Evolutionary conservation across 805 yeast species (phyloP), one percentile per base, ranked within the genome.

Genomic region (Dipodascopsis uninucleata): DNA sequence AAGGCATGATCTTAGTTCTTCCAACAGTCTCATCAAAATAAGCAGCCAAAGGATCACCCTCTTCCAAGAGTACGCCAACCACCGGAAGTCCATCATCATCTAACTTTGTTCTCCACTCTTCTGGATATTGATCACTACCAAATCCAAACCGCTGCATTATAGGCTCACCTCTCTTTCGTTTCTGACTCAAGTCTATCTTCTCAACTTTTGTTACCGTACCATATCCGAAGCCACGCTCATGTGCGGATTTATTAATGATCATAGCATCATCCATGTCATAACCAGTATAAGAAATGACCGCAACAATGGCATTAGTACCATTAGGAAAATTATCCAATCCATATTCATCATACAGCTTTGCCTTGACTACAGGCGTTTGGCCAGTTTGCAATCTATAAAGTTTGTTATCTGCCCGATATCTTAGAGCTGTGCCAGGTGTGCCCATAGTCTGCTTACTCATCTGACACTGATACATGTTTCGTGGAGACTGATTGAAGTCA

Each of bases 381-480:
- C 98, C 98, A 34, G 85, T 75, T 69, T 93, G 98, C 57, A 93
- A 71, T 59, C 90, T 81, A 69, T 93, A 93, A 49, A 93, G 71
- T 66, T 90, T 93, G 71, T 93, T 93, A 67, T 93, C 98, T 1
- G 96, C 84, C 67, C 98, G 78, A 66, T 88, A 95, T 35, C 72
- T 77, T 43, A 90, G 72, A 0, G 95, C 97, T 53, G 93, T 96
- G 70, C 97, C 97, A 6, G 98, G 98, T 3, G 98, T 93, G 69
- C 98, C 98, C 98, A 93, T 93, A 17, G 98, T 90, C 73, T 93
- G 98, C 71, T 93, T 93, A 79, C 97, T 97, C 98, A 93, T 93
- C 76, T 93, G 98, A 71, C 98, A 93, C 72, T 93, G 98, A 67
- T 93, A 93, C 97, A 93, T 93, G 67, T 93, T 93, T 79, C 98